Conservation (phyloP, 2,329 filamentous ascomycete genomes). For the Dichotomopilus funicola region DNA sequence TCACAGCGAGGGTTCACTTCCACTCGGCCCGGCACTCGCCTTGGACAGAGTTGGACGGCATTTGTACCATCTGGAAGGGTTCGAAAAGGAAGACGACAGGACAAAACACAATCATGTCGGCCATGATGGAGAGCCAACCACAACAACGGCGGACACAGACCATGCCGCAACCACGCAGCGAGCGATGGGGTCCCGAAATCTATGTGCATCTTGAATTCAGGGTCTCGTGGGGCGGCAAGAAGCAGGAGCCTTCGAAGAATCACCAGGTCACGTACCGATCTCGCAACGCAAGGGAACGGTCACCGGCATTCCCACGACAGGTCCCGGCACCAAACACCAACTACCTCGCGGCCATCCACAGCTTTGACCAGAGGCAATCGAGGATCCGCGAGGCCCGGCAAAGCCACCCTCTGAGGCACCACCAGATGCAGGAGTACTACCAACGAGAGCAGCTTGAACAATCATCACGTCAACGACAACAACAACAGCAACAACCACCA, state of each 20-base stretch:
- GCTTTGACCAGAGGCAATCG: constrained; percentile 25
- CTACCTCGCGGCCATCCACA: constrained; percentile 31
- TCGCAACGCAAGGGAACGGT: constrained; percentile 37
- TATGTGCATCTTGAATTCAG: constrained; percentile 48
- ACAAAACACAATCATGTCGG: no score
- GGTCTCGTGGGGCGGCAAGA: constrained; percentile 43
- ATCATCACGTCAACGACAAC: constrained; percentile 9
- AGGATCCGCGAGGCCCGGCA: constrained; percentile 21
- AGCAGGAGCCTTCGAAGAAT: constrained; percentile 33
- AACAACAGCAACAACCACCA: constrained; percentile 11
- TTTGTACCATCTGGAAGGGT: neutral
- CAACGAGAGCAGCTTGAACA: constrained; percentile 8
- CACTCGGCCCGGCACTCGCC: no score
- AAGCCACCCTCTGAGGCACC: constrained; percentile 9
- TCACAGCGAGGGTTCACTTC: no score
- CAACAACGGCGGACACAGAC: neutral
- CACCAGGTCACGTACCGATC: constrained; percentile 44
- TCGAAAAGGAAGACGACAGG: neutral
- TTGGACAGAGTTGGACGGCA: no score
- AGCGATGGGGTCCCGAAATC: constrained; percentile 34
- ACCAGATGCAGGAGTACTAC: constrained; percentile 26
- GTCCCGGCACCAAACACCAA: constrained; percentile 41
- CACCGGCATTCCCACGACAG: constrained; percentile 39
- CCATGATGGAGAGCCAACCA: constrained; percentile 11
- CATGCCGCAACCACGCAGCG: constrained; percentile 2